Percentiles rank a stretch among this genome's conserved stretches.
phyloP scores from a whole-genome alignment of 345 rosid genomes.

The Syzygium grande region DNA sequence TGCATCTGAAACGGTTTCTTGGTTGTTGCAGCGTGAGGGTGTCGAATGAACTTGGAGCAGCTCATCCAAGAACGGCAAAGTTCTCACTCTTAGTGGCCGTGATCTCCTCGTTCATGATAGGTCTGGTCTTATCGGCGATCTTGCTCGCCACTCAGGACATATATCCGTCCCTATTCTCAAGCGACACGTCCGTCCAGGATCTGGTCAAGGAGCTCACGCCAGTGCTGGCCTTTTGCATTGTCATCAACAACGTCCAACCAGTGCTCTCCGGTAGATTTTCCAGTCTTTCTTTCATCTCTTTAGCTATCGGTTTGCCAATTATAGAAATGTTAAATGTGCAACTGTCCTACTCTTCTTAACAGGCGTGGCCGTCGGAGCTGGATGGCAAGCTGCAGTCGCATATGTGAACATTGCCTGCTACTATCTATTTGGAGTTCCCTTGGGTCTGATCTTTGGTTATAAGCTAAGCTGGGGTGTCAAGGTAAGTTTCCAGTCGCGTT shows the following conservation, averaged over 20 bases:
- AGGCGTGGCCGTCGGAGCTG: conserved; percentile 21
- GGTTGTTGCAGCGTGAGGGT: conserved; percentile 48
- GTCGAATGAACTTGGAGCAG: conserved; percentile 80
- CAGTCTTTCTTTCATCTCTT: neutral
- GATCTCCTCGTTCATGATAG: conserved; percentile 39
- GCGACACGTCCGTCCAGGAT: conserved; percentile 29
- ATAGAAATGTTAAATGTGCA: neutral
- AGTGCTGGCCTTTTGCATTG: conserved; percentile 50
- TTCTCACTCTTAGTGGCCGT: conserved; percentile 54
- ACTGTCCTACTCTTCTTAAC: neutral
- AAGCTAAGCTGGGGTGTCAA: conserved; percentile 34
- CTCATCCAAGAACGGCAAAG: conserved; percentile 26
- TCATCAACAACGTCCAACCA: conserved; percentile 70
- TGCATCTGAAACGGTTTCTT: neutral
- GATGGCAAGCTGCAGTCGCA: conserved; percentile 66
- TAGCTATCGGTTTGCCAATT: neutral
- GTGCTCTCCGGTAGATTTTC: conserved; percentile 67
- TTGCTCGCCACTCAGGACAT: conserved; percentile 27
- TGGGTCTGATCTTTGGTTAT: conserved; percentile 52
- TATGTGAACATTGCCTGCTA: conserved; percentile 63
- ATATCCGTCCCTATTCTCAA: conserved; percentile 64
- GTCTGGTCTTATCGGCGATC: conserved; percentile 29
- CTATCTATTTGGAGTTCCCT: conserved; percentile 48
- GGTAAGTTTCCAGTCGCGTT: conserved; percentile 12
- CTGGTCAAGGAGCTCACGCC: conserved; percentile 69